Evolutionary conservation across 2,329 filamentous ascomycete genomes (phyloP).

Genomic region (Fusarium miscanthi): DNA sequence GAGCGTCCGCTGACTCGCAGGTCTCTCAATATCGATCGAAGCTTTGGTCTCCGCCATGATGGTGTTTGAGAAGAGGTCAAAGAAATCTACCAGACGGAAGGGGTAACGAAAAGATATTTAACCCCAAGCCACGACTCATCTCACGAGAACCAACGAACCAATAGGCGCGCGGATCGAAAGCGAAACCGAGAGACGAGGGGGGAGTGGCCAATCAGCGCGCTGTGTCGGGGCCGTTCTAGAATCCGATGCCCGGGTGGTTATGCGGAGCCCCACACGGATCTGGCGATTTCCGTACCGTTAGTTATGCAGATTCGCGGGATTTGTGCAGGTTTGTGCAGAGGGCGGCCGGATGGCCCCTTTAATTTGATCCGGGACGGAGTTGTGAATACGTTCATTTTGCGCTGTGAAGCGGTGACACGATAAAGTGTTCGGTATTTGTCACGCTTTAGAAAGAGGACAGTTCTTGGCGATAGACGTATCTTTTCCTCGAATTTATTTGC

Average conservation of each 20-base stretch:
- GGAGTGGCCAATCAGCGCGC: neutral
- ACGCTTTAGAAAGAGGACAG: neutral
- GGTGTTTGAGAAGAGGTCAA: neutral
- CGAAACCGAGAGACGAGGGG: neutral
- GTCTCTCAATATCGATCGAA: constrained; percentile 11
- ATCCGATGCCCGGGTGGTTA: constrained; percentile 4
- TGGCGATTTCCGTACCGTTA: constrained; percentile 3
- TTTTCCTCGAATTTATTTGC: neutral
- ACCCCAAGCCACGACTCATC: neutral
- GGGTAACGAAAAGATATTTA: constrained; percentile 11
- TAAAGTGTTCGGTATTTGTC: fast-evolving
- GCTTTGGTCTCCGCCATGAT: neutral
- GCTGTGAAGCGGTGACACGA: fast-evolving
- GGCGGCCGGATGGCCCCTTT: constrained; percentile 3
- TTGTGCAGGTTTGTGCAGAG: constrained; percentile 17
- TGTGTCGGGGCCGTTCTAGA: neutral
- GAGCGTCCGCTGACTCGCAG: constrained; percentile 35
- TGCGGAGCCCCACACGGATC: constrained; percentile 26
- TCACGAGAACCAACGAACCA: neutral
- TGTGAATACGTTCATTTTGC: neutral
- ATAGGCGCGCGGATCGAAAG: neutral
- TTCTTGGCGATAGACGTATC: too few species aligned
- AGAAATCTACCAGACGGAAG: neutral
- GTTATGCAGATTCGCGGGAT: constrained; percentile 8
- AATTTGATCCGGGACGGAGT: neutral